phyloP scores from a whole-genome alignment of 192 early-diverging fungal species.

The Funneliformis geosporum region DNA sequence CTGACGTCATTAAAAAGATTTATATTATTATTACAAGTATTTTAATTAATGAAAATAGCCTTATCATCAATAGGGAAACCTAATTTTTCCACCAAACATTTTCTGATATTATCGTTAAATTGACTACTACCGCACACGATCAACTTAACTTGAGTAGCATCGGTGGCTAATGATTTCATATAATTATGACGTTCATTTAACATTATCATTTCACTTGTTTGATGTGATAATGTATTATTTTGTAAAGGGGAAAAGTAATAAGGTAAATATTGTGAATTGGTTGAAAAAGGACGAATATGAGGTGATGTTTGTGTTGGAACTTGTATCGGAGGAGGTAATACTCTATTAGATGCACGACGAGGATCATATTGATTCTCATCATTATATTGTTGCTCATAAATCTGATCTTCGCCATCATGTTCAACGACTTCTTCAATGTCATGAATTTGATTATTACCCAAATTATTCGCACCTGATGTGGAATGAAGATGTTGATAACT shows the following conservation, averaged over 20 bases:
- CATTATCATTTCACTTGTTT: neutral
- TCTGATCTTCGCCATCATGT: too few relatives aligned
- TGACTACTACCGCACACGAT: neutral
- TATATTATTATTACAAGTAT: too few relatives aligned
- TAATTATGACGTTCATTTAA: neutral
- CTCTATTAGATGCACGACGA: neutral
- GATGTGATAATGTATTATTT: neutral
- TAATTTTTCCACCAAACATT: neutral
- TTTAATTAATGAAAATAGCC: neutral
- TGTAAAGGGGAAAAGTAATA: neutral
- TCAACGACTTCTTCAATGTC: neutral
- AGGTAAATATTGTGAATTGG: neutral
- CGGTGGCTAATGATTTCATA: neutral
- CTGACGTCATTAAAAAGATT: too few relatives aligned
- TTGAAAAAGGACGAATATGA: neutral
- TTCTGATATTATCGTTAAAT: neutral
- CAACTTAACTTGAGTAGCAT: neutral
- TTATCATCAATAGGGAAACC: constrained; percentile 4
- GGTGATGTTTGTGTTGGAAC: neutral
- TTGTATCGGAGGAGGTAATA: neutral
- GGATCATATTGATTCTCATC: neutral
- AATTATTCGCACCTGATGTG: neutral
- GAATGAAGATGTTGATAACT: too few relatives aligned
- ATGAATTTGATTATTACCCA: too few relatives aligned
- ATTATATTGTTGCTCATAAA: neutral